phyloP scores from a whole-genome alignment of 2,329 filamentous ascomycete genomes.

The Aspergillus sp. region DNA sequence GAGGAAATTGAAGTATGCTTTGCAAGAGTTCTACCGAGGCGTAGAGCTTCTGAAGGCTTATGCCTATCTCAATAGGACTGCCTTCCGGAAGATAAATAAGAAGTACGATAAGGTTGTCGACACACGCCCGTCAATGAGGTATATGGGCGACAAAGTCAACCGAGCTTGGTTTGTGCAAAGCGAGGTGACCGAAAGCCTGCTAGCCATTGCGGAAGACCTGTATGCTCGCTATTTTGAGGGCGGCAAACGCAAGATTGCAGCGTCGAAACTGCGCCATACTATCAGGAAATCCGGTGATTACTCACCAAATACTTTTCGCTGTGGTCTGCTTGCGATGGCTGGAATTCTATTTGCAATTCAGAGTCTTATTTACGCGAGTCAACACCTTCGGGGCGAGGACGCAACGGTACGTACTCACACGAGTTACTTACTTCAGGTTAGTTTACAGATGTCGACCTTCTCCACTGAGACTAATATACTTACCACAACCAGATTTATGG shows the following conservation, averaged over 20 bases:
- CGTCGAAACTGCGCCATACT: conserved; percentile 78
- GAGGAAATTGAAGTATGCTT: conserved; percentile 82
- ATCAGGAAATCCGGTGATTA: conserved; percentile 59
- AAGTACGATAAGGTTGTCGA: conserved; percentile 94
- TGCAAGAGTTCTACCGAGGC: conserved; percentile 91
- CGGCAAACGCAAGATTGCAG: conserved; percentile 88
- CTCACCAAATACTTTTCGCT: conserved; percentile 59
- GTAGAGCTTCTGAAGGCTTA: conserved; percentile 92
- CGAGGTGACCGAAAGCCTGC: conserved; percentile 76
- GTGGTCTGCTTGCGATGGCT: conserved; percentile 66
- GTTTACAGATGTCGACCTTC: conserved; percentile 16
- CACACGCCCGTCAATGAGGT: conserved; percentile 72
- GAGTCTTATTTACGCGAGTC: conserved; percentile 60
- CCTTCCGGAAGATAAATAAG: conserved; percentile 96
- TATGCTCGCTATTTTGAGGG: conserved; percentile 94
- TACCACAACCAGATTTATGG: conserved; percentile 70
- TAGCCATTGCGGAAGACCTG: conserved; percentile 80
- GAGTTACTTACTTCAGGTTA: conserved; percentile 67
- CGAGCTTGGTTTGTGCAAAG: conserved; percentile 89
- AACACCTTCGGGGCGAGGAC: conserved; percentile 54
- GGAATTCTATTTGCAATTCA: conserved; percentile 67
- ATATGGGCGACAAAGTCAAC: conserved; percentile 89
- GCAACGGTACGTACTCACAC: conserved; percentile 53
- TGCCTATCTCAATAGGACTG: conserved; percentile 83
- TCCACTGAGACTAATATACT: neutral